Conservation (phyloP, 1,284 basidiomycete genomes). For the Trichosporon ovoides region DNA sequence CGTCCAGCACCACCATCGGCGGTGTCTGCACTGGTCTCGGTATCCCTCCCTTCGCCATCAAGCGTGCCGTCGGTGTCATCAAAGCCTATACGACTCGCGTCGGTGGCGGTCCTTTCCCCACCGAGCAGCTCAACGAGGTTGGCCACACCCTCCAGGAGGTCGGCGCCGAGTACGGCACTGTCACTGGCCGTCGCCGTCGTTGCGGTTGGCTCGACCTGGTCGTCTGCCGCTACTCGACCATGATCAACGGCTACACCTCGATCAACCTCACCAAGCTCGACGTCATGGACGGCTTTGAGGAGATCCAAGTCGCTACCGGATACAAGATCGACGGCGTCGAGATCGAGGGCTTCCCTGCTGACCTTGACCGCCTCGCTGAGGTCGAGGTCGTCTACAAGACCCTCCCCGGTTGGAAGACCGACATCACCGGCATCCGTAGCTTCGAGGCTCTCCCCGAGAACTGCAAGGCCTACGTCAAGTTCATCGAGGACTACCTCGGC, state of each 20-base stretch:
- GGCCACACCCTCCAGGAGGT: constrained; percentile 90
- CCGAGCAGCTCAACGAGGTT: constrained; percentile 82
- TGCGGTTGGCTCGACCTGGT: constrained; percentile 98
- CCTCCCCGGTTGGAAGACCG: constrained; percentile 83
- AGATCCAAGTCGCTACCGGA: constrained; percentile 82
- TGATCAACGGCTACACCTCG: constrained; percentile 92
- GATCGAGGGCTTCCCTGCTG: constrained; percentile 83
- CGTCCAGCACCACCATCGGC: constrained; percentile 85
- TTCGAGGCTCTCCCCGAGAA: constrained; percentile 78
- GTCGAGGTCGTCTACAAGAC: constrained; percentile 88
- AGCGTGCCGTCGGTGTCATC: constrained; percentile 81
- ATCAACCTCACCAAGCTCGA: constrained; percentile 97
- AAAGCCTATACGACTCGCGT: constrained; percentile 98
- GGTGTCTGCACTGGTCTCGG: constrained; percentile 93
- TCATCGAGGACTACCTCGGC: constrained; percentile 75
- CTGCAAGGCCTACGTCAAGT: constrained; percentile 81
- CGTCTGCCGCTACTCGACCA: constrained; percentile 83
- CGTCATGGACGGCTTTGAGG: constrained; percentile 74
- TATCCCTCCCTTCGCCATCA: constrained; percentile 82
- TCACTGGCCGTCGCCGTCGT: constrained; percentile 84
- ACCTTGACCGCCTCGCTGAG: constrained; percentile 72
- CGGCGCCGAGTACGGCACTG: constrained; percentile 84
- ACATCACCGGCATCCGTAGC: constrained; percentile 62
- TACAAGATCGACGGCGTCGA: constrained; percentile 76
- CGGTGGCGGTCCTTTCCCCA: constrained; percentile 94